Conservation (phyloP, 2,329 filamentous ascomycete species). For the Talaromyces sp. region DNA sequence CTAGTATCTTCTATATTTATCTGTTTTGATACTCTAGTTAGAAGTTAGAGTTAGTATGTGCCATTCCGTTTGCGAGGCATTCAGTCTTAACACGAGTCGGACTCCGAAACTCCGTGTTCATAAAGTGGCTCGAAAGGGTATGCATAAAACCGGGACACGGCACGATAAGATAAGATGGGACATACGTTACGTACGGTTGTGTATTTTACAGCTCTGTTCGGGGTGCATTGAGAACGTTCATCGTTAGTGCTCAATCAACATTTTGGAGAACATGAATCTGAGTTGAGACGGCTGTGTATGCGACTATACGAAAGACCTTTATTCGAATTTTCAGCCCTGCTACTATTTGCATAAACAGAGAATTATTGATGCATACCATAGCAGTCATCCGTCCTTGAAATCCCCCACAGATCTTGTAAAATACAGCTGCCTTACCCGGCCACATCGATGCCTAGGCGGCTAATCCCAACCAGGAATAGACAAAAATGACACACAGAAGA, state of each 20-base stretch:
- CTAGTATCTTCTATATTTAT: neutral
- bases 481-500: neutral
- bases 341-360: neutral
- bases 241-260: neutral
- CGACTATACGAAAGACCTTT: neutral
- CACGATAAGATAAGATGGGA: constrained; percentile 7
- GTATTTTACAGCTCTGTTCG: neutral
- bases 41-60: neutral
- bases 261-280: neutral
- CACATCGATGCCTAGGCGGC: neutral
- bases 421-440: neutral
- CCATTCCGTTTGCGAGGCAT: neutral
- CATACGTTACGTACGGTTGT: neutral
- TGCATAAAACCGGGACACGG: constrained; percentile 2
- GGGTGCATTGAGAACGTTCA: neutral
- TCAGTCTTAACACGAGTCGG: neutral
- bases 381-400: neutral
- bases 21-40: neutral
- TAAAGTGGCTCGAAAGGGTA: neutral
- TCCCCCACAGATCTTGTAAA: neutral
- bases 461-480: neutral
- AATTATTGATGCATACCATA: neutral
- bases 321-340: neutral
- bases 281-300: neutral
- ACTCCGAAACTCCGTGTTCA: neutral